phyloP scores from a whole-genome alignment of 371 early-diverging fungal species.

The Haplosporangium sp. region DNA sequence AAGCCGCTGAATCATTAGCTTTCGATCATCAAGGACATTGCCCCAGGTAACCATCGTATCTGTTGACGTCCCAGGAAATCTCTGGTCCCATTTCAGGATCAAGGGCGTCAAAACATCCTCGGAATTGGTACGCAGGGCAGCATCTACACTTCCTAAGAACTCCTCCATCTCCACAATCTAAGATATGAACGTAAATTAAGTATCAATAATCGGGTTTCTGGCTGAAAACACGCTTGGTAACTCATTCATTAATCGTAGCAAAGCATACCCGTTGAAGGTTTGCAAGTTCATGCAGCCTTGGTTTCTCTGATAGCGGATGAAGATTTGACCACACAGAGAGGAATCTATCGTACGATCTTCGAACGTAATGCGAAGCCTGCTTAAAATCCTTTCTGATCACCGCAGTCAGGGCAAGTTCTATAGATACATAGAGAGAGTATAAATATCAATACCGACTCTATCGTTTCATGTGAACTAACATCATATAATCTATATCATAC shows the following conservation, averaged over 20 bases:
- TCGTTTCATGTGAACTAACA: too few species aligned
- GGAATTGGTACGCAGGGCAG: slow-evolving; percentile 39
- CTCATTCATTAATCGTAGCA: background rate
- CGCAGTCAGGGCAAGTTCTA: slow-evolving; percentile 65
- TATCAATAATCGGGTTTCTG: background rate
- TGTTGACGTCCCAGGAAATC: slow-evolving; percentile 39
- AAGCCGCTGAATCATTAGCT: slow-evolving; percentile 42
- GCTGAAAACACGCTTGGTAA: background rate
- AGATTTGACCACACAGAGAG: slow-evolving; percentile 64
- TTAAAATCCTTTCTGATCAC: slow-evolving; percentile 64
- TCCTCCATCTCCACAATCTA: slow-evolving; percentile 76
- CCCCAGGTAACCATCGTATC: slow-evolving; percentile 47
- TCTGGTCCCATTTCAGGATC: slow-evolving; percentile 34
- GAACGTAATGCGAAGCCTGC: slow-evolving; percentile 64
- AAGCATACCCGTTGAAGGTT: slow-evolving; percentile 65
- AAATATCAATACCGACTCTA: background rate
- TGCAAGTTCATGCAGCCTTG: slow-evolving; percentile 60
- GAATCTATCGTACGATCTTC: slow-evolving; percentile 64
- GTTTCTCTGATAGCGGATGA: slow-evolving; percentile 66
- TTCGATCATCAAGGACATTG: slow-evolving; percentile 47
- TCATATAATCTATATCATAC: slow-evolving; percentile 44
- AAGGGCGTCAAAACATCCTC: slow-evolving; percentile 19
- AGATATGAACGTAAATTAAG: background rate
- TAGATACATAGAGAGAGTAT: background rate
- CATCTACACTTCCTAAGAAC: slow-evolving; percentile 59